Base-by-base conservation (phyloP, 805 yeast genomes). In the Monosporozyma aquatica region DNA sequence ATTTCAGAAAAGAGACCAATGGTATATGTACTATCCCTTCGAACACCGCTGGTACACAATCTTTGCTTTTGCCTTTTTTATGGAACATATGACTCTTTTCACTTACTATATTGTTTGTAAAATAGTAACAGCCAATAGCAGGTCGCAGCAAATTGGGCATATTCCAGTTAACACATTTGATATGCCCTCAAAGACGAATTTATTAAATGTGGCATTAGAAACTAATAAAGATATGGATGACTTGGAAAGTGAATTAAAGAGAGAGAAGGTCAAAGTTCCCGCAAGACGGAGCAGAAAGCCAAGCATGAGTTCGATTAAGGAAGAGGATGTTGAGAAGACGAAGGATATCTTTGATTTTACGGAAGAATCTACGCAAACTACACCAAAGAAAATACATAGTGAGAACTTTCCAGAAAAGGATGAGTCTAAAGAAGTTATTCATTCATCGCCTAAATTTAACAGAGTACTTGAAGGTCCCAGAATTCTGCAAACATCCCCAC, bases 11-110 rank as follows among this genome's bases (percentile, higher is more conserved):
- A 52, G 58, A 25, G 51, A 49, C 10, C 15, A 37, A 13, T 53
- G 62, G 57, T 53, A 49, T 43, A 44, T 44, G 6, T 34, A 45
- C 27, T 48, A 55, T 10, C 61, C 63, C 13, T 30, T 62, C 5
- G 37, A 42, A 9, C 43, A 45, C 25, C 59, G 62, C 24, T 63
- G 71, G 69, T 55, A 56, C 34, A 41, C 53, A 9, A 59, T 70
- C 25, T 26, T 67, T 6, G 56, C 67, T 8, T 50, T 58, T 23
- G 62, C 69, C 1, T 47, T 62, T 5, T 14, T 61, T 13, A 42
- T 63, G 22, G 69, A 65, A 42, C 68, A 65, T 52, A 8, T 45
- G 9, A n/a, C 37, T 9, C 6, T 48, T 5, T 30, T 40, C 1
- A 2, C 18, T 2, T 50, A 45, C 32, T 48, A 44, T 14, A 9